Base-by-base conservation (phyloP, 208 protist species). In the Leishmania lainsoni region DNA sequence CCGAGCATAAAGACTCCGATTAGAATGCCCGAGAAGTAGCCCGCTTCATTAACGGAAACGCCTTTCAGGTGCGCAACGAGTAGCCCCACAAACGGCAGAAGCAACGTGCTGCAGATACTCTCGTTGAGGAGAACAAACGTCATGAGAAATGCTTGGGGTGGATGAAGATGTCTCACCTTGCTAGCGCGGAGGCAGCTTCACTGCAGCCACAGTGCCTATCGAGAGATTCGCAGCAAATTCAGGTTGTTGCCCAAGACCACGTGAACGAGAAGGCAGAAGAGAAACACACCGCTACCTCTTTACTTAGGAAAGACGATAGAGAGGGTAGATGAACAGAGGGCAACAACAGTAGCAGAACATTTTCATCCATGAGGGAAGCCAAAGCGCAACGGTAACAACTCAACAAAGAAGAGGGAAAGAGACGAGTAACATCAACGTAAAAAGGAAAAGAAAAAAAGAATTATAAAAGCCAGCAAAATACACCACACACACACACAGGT, bases 91-190 rank as follows among this genome's bases (percentile, higher is more conserved):
- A 94, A 94, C 32, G 91, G 93, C 51, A 88, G 74, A 51, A 93
- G 83, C 85, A 96, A 94, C 35, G 86, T 91, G 12, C 73, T 81
- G 56, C 86, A 90, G 0, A 96, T 78, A 52, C 89, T 91, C 73
- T 94, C 89, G 75, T 88, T 96, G 68, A 94, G 76, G 5, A 93
- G 71, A 3, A 94, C 88, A 66, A 96, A 83, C 8, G 83, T 85
- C 80, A 96, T 87, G 26, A 86, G 75, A 10, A 91, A 77, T 79
- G 93, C 87, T 72, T 94, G 92, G 29, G 78, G 81, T 9, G 89
- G 68, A 8, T 88, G 92, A 14, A 96, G 86, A 35, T 90, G 89
- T 2, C 87, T 93, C 9, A 78, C 58, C 77, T 84, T 89, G 0
- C 69, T 81, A 81, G 9, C 78, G 51, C 52, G 22, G 70, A 6